Evolutionary conservation across 108 stramenopile genomes (phyloP).

Genomic region (Cyclotella cryptica): DNA sequence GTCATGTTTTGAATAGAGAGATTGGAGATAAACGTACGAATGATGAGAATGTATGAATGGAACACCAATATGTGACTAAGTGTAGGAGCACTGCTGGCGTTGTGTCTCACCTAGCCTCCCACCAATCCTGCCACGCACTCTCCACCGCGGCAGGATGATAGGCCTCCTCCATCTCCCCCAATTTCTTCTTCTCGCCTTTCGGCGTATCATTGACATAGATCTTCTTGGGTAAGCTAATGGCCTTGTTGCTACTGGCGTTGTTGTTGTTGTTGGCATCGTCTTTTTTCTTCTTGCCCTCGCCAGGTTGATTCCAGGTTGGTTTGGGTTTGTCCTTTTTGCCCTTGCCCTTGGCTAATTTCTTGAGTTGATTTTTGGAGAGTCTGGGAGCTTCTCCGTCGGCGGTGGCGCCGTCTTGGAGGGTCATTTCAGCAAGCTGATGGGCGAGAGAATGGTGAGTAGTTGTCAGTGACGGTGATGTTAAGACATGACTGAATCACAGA

Average conservation of each 20-base stretch:
- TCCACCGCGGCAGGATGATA: conserved; percentile 97
- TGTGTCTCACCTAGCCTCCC: conserved; percentile 72
- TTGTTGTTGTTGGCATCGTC: conserved; percentile 60
- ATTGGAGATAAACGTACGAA: background rate
- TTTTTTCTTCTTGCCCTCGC: conserved; percentile 69
- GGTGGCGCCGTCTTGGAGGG: conserved; percentile 30
- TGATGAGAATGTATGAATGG: background rate
- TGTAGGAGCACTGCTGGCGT: background rate
- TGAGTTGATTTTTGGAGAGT: conserved; percentile 84
- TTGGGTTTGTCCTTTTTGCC: conserved; percentile 84
- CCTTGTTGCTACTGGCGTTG: conserved; percentile 48
- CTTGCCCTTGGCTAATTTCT: conserved; percentile 82
- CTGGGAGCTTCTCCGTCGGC: conserved; percentile 34
- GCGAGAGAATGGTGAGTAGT: background rate
- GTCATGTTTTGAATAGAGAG: background rate
- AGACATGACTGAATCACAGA: too few species aligned
- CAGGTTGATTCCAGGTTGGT: conserved; percentile 77
- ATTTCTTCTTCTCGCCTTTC: conserved; percentile 3
- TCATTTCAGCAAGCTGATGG: conserved; percentile 36
- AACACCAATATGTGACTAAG: too few species aligned
- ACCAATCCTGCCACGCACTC: conserved; percentile 99
- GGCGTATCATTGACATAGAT: conserved; percentile 87
- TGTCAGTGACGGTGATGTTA: too few species aligned
- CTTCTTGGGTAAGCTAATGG: conserved; percentile 35
- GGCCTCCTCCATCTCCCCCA: conserved; percentile 79